phyloP scores from a whole-genome alignment of 2,329 filamentous ascomycete species.

The Fusarium tuaranense region DNA sequence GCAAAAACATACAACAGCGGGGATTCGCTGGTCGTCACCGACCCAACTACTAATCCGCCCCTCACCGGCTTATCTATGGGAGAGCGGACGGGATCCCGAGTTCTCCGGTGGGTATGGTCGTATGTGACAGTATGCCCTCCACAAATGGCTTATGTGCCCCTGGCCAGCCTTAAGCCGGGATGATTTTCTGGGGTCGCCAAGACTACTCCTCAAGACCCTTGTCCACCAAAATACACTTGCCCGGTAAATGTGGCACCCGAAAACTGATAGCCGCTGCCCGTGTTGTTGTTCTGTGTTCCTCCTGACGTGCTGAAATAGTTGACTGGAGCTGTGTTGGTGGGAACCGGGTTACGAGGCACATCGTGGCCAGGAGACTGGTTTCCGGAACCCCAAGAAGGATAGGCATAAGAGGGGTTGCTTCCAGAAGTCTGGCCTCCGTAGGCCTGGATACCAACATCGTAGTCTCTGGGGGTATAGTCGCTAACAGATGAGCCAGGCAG shows the following conservation, averaged over 20 bases:
- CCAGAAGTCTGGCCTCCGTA: neutral
- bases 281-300: neutral
- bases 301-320: neutral
- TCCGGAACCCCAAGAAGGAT: neutral
- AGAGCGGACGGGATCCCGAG: conserved; percentile 32
- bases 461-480: neutral
- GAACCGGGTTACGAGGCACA: neutral
- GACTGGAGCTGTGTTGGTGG: neutral
- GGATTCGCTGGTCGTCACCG: too few relatives aligned
- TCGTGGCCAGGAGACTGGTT: neutral
- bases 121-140: conserved; percentile 4
- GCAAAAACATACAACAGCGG: conserved; percentile 40
- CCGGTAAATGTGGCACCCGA: neutral
- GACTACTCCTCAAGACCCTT: neutral
- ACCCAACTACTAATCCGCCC: too few relatives aligned
- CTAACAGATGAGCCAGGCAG: neutral
- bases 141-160: neutral
- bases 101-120: conserved; percentile 39
- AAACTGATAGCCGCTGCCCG: neutral
- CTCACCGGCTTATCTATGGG: too few relatives aligned
- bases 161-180: neutral
- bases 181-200: neutral
- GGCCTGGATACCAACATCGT: neutral
- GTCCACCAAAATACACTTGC: neutral
- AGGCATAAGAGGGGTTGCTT: neutral